Base-by-base conservation (phyloP, 2,329 filamentous ascomycete species). In the Beauveria rudraprayagi region DNA sequence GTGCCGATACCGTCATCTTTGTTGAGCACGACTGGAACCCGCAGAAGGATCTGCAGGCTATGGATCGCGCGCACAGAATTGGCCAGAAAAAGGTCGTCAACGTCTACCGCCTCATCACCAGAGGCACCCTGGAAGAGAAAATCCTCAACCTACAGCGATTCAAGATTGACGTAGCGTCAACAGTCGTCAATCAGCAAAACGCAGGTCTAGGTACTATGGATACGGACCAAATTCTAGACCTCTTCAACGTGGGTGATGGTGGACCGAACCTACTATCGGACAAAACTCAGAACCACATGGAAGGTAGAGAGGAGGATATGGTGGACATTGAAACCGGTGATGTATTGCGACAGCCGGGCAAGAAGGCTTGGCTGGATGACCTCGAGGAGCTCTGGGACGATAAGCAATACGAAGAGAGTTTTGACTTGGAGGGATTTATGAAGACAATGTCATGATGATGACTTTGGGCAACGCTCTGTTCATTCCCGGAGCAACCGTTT, bases 61-160 rank as follows among this genome's bases (percentile, higher is more conserved):
- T 99, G 94, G 94, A 99, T 72, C 91, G 94, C 63, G 94, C 94
- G 9, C 94, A 99, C 80, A 88, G 94, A 67, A 97, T 99, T 69
- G 94, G 94, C 2, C 94, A 99, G 78, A 99, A 99, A 85, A 99
- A 97, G 83, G 94, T 97, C 43, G 94, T 99, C 67, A 99, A 99
- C 70, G 94, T 99, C 17, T 99, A 99, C 75, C 91, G 94, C 26
- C 82, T 99, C 66, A 94, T 99, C 69, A 99, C 94, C 6, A 85
- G 94, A 66, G 94, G 94, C 64, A 99, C 95, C 2, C 78, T 99
- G 54, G 94, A 99, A 75, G 94, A 99, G 80, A 99, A 99, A 84
- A 99, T 99, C 70, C 79, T 99, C 70, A 96, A 90, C 71, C 86
- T 99, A 61, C 94, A 99, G 84, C 89, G 94, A 56, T 99, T 99